These are phyloP conservation scores for Quercus engelmannii DNA, from an alignment of 306 rosid genomes.

Conservation along the genomic window DNA sequence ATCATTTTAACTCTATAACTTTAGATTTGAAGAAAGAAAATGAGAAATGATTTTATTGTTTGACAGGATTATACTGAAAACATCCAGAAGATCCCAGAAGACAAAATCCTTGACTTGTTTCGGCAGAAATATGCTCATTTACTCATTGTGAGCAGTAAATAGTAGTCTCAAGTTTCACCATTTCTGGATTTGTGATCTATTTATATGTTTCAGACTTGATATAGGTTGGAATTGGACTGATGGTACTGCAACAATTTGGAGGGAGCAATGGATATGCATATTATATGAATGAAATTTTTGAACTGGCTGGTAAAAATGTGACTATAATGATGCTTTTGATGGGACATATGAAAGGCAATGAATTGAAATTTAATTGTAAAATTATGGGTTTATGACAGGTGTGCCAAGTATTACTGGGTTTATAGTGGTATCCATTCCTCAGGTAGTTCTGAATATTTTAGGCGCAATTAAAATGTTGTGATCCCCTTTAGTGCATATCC, in stretches of 20 bases:
- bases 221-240: slow-evolving; percentile 20
- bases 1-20: too few relatives aligned
- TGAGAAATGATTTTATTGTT: background rate
- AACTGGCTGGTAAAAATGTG: slow-evolving; percentile 12
- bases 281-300: slow-evolving; percentile 9
- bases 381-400: slow-evolving; percentile 1
- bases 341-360: too few relatives aligned
- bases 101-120: slow-evolving; percentile 25
- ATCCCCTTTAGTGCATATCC: too few relatives aligned
- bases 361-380: too few relatives aligned
- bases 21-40: too few relatives aligned
- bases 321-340: too few relatives aligned
- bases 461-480: background rate
- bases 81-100: slow-evolving; percentile 4
- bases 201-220: background rate
- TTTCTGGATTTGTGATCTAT: too few relatives aligned
- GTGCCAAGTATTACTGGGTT: slow-evolving; percentile 12
- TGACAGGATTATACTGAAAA: slow-evolving; percentile 15
- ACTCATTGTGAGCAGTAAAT: slow-evolving; percentile 13
- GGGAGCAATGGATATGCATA: background rate
- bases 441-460: background rate
- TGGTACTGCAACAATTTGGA: slow-evolving; percentile 9
- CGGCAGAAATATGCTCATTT: slow-evolving; percentile 26
- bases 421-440: slow-evolving; percentile 1
- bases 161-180: too few relatives aligned